Percentiles rank a stretch among this genome's conserved stretches.
These are phyloP conservation scores for Adansonia digitata DNA, from an alignment of 345 rosid genomes.

Conservation along the genomic window DNA sequence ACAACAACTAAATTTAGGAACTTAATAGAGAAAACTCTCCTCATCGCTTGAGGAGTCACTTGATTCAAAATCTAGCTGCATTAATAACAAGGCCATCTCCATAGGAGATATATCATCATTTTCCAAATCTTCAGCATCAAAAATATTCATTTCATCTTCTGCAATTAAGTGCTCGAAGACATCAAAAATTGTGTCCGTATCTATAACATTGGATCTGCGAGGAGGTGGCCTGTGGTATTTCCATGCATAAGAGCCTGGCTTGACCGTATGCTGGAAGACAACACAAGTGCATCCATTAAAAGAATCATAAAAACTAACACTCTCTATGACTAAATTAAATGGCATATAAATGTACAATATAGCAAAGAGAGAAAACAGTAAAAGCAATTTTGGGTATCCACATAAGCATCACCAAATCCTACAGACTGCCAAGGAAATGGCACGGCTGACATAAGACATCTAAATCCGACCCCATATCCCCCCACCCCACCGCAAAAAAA, in stretches of 20 bases:
- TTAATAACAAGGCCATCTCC: constrained; percentile 50
- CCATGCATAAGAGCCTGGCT: constrained; percentile 84
- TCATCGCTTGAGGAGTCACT: constrained; percentile 30
- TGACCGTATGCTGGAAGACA: constrained; percentile 73
- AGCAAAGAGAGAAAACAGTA: not conserved
- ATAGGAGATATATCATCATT: constrained; percentile 32
- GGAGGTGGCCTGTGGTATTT: constrained; percentile 71
- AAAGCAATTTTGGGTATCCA: not conserved
- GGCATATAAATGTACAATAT: constrained; percentile 1
- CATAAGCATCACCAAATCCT: not conserved
- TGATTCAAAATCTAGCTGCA: constrained; percentile 42
- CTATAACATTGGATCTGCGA: constrained; percentile 38
- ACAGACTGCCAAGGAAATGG: not conserved
- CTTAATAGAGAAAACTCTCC: not conserved
- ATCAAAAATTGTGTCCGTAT: constrained; percentile 41
- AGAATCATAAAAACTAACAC: constrained; percentile 26
- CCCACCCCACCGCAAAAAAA: too few relatives aligned
- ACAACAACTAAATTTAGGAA: not conserved
- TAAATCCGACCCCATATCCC: not conserved
- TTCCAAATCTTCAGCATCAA: constrained; percentile 34
- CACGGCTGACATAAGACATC: not conserved
- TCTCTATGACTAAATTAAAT: constrained; percentile 23
- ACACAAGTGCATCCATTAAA: constrained; percentile 52
- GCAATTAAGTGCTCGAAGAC: constrained; percentile 42
- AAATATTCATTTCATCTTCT: constrained; percentile 44